A percentile compares a stretch with the other conserved stretches of the same genome.
phyloP scores from a whole-genome alignment of 2,329 filamentous ascomycete genomes.

The Claviceps maximensis region DNA sequence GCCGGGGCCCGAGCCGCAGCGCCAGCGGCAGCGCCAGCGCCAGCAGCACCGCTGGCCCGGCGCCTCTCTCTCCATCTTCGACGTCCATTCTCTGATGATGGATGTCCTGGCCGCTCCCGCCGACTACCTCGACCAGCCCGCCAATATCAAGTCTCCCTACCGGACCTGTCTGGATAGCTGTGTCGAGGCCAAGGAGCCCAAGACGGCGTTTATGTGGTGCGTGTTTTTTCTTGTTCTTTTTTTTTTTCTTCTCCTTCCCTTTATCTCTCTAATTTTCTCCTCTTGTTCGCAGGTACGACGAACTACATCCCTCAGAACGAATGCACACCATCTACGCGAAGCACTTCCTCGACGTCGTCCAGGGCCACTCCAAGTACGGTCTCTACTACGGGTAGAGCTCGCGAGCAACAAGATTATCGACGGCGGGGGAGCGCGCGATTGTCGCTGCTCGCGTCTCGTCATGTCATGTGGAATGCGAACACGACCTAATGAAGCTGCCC shows the following conservation, averaged over 20 bases:
- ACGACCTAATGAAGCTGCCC: no score
- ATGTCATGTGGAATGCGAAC: no score
- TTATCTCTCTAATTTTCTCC: no score
- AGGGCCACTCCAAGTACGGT: slow-evolving; percentile 27
- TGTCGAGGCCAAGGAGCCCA: slow-evolving; percentile 23
- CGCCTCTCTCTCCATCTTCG: slow-evolving; percentile 50
- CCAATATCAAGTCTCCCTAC: slow-evolving; percentile 47
- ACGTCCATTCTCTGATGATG: slow-evolving; percentile 50
- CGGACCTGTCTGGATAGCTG: slow-evolving; percentile 32
- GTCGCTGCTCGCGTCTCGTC: no score
- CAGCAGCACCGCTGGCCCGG: slow-evolving; percentile 35
- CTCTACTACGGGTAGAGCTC: slow-evolving; percentile 15
- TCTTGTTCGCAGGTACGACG: slow-evolving; percentile 49
- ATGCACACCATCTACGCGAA: slow-evolving; percentile 31
- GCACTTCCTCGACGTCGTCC: slow-evolving; percentile 27
- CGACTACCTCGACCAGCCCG: slow-evolving; percentile 48
- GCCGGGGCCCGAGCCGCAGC: no score
- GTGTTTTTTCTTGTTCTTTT: slow-evolving; percentile 18
- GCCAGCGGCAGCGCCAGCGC: slow-evolving; percentile 11
- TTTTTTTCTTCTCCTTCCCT: no score
- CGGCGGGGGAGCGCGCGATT: no score
- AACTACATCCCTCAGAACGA: slow-evolving; percentile 57
- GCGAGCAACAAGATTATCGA: no score
- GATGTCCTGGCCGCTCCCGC: slow-evolving; percentile 51
- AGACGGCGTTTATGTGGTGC: slow-evolving; percentile 54